These are phyloP conservation scores for Cordyceps cateniannulata DNA, from an alignment of 2,329 filamentous ascomycete species.

Conservation along the genomic window DNA sequence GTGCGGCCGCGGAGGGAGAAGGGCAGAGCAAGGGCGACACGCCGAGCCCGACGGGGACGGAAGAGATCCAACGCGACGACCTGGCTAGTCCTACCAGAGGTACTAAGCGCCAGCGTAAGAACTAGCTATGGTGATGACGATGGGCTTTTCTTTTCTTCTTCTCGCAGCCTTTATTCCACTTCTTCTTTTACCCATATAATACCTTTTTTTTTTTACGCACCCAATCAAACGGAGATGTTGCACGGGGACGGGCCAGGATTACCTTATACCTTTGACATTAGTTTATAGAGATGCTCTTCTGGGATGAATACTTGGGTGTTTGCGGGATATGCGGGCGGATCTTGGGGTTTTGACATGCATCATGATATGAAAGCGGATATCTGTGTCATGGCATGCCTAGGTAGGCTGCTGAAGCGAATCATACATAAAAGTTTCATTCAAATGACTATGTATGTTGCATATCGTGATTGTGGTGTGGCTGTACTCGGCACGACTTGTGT, in stretches of 20 bases:
- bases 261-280: background rate
- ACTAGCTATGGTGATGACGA: background rate
- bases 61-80: constrained; percentile 43
- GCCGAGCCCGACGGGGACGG: constrained; percentile 42
- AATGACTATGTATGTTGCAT: background rate
- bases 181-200: background rate
- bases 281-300: background rate
- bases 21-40: constrained; percentile 26
- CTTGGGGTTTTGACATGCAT: background rate
- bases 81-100: constrained; percentile 16
- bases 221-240: background rate
- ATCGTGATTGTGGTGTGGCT: background rate
- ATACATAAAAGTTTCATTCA: background rate
- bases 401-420: background rate
- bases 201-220: background rate
- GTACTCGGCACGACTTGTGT: background rate
- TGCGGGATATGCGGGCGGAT: background rate
- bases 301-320: background rate
- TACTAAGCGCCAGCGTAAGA: constrained; percentile 12
- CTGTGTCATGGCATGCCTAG: background rate
- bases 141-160: background rate
- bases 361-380: background rate
- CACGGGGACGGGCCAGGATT: background rate
- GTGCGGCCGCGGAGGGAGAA: constrained; percentile 14
- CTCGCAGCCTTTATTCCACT: background rate